Evolutionary conservation across 139 green algal species (phyloP), one percentile per base, ranked within the genome.

Genomic region (Nannochloris sp.): DNA sequence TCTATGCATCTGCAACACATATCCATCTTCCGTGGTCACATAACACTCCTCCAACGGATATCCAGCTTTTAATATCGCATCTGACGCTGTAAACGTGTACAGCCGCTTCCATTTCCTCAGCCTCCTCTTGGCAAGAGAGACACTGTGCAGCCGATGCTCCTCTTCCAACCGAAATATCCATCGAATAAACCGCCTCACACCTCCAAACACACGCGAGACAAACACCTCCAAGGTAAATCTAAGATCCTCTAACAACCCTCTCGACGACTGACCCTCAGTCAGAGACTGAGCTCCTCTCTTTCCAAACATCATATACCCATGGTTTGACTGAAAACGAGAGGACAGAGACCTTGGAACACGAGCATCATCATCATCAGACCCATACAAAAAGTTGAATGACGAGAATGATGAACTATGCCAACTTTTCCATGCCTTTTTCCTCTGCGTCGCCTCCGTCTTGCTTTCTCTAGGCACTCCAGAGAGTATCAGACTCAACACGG

Each of bases 1-100:
- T 62, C 89, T 79, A 67, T 96, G 86, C 80, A 96, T 75, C 8
- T 64, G 60, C 7, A 91, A 72, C 4, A 94, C 64, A 70, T 96
- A 96, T n/a, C 87, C 87, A 46, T 94, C 87, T 19, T 67, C 48
- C 23, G 83, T 90, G 48, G 57, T 67, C 24, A 94, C 81, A n/a
- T 27, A 77, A 63, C 88, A 72, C 25, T 78, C 57, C 72, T 94
- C 84, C 54, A 91, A 69, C 6, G 83, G 85, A 63, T 91, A 93
- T 0, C 80, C 81, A 48, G 78, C 76, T 24, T 48, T 23, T 25
- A 73, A 64, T 43, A 86, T 83, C 5, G 79, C 44, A 58, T 81
- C 78, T 4, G 40, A 57, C 27, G 75, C 78, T 3, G 71, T 77
- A 44, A 49, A 74, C 14, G 73, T 68, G 37, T 69, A 61, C 48